Conservation (phyloP, 371 early-diverging fungal genomes). For the Dinochytrium kinnereticum region DNA sequence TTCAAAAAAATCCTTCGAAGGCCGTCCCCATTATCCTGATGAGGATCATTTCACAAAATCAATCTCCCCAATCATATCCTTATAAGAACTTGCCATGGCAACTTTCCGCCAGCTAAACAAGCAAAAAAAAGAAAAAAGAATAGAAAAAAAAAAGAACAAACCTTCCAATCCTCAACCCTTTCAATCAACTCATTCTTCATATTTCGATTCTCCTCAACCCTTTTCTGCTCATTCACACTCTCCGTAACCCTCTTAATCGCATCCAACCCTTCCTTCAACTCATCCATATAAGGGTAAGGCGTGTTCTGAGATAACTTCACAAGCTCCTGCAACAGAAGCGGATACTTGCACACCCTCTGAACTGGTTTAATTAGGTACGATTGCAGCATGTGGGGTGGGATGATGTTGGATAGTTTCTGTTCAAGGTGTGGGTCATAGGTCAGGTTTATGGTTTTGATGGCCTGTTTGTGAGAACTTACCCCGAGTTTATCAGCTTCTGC, state of each 20-base stretch:
- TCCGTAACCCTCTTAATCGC: constrained; percentile 88
- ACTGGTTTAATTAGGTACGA: constrained; percentile 95
- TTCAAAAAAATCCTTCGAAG: too few species aligned
- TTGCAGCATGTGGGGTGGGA: constrained; percentile 84
- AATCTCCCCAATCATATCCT: too few species aligned
- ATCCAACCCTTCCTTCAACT: constrained; percentile 77
- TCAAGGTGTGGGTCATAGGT: background rate
- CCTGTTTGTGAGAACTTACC: constrained; percentile 18
- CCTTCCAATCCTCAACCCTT: constrained; percentile 84
- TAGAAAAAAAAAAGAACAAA: constrained; percentile 8
- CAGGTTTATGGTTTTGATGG: background rate
- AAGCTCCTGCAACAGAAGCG: constrained; percentile 83
- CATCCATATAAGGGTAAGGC: constrained; percentile 70
- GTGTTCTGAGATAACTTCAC: constrained; percentile 71
- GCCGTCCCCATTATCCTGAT: too few species aligned
- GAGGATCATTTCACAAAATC: too few species aligned
- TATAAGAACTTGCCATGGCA: too few species aligned
- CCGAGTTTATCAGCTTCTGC: constrained; percentile 56
- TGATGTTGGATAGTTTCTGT: constrained; percentile 53
- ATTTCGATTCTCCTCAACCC: constrained; percentile 83
- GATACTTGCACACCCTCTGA: constrained; percentile 97
- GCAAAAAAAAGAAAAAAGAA: background rate
- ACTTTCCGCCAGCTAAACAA: too few species aligned
- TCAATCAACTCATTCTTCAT: constrained; percentile 79
- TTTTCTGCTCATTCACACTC: constrained; percentile 88